Conservation (phyloP, 140 eudicot genomes). For the Bidens hawaiensis region DNA sequence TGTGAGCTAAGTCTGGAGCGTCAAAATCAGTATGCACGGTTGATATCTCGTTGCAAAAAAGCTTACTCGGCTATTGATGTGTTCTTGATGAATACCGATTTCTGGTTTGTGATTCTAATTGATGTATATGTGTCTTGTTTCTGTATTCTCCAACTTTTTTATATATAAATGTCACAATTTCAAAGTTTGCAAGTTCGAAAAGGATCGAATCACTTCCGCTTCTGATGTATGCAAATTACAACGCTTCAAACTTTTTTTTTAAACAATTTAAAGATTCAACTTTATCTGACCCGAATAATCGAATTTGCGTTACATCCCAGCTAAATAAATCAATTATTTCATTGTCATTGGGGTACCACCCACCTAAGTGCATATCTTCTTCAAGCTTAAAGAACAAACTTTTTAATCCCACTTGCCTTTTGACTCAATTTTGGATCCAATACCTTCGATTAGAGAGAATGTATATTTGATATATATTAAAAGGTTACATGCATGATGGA, state of each 20-base stretch:
- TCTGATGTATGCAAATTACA: not conserved
- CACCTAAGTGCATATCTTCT: slow-evolving; percentile 26
- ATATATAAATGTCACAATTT: not conserved
- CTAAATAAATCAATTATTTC: slow-evolving; percentile 20
- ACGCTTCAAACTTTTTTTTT: not conserved
- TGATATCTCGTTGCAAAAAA: too few relatives aligned
- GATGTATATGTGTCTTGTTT: too few relatives aligned
- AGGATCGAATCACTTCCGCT: not conserved
- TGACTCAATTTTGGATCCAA: slow-evolving; percentile 31
- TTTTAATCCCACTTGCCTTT: slow-evolving; percentile 35
- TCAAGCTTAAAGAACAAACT: slow-evolving; percentile 24
- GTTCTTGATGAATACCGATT: too few relatives aligned
- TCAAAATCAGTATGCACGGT: too few relatives aligned
- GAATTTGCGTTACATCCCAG: not conserved
- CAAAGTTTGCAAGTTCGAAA: not conserved
- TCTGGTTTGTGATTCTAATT: too few relatives aligned
- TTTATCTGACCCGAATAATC: not conserved
- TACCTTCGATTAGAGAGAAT: slow-evolving; percentile 7
- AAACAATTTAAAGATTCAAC: not conserved
- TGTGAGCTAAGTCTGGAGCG: too few relatives aligned
- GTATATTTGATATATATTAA: slow-evolving; percentile 12
- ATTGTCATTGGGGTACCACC: slow-evolving; percentile 31
- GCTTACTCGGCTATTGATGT: too few relatives aligned
- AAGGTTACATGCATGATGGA: slow-evolving; percentile 20
- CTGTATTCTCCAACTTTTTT: too few relatives aligned